Evolutionary conservation across 2,329 filamentous ascomycete species (phyloP).

Genomic region (Pestalotiopsis sp.): DNA sequence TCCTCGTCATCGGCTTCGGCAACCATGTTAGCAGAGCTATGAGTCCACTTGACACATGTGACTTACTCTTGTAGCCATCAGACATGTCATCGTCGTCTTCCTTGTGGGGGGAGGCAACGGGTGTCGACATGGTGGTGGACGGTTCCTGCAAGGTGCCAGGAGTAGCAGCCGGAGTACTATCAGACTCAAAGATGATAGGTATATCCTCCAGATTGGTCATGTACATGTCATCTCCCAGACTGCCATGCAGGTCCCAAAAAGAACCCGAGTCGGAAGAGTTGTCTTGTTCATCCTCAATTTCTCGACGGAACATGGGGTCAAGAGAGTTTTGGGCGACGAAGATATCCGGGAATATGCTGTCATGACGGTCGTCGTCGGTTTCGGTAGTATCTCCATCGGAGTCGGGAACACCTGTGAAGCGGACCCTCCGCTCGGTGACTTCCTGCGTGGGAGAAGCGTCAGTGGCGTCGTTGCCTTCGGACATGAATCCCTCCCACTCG

Average conservation of each 20-base stretch:
- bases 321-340: slow-evolving; percentile 75
- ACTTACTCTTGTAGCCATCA: slow-evolving; percentile 63
- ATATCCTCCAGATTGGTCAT: slow-evolving; percentile 35
- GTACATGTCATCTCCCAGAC: slow-evolving; percentile 37
- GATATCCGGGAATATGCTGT: slow-evolving; percentile 70
- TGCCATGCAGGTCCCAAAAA: slow-evolving; percentile 63
- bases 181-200: slow-evolving; percentile 38
- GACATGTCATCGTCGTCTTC: slow-evolving; percentile 41
- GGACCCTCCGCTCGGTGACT: slow-evolving; percentile 64
- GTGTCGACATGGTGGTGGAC: slow-evolving; percentile 33
- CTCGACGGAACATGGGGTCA: slow-evolving; percentile 69
- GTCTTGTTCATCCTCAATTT: slow-evolving; percentile 70
- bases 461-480: slow-evolving; percentile 44
- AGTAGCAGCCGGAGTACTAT: slow-evolving; percentile 41
- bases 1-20: slow-evolving; percentile 35
- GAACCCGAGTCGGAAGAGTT: slow-evolving; percentile 58
- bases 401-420: slow-evolving; percentile 64
- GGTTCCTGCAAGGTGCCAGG: slow-evolving; percentile 35
- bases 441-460: slow-evolving; percentile 37
- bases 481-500: slow-evolving; percentile 57
- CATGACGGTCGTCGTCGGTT: slow-evolving; percentile 55
- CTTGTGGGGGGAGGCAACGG: slow-evolving; percentile 29
- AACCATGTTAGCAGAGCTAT: slow-evolving; percentile 37
- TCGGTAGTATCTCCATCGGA: slow-evolving; percentile 68
- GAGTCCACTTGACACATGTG: slow-evolving; percentile 17